Evolutionary conservation across 2,329 filamentous ascomycete species (phyloP), one percentile per base, ranked within the genome.

Genomic region (Aschersonia sp.): DNA sequence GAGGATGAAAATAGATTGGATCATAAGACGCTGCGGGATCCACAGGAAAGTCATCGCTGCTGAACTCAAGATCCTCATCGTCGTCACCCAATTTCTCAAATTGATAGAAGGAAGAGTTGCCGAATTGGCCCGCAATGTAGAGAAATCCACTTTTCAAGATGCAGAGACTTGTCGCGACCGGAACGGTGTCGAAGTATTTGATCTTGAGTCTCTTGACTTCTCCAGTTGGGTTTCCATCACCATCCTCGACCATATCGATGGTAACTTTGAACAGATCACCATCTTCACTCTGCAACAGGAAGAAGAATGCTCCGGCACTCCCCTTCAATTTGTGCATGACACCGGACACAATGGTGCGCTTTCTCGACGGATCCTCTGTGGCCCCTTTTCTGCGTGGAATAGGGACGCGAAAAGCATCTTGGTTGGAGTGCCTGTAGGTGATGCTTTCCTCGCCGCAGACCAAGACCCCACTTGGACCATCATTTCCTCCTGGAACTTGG

Each of bases 251-350:
- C 81, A 96, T 90, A 53, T 96, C 88, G 51, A 98, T 81, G 0
- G 84, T 96, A 45, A 97, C 77, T 63, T 97, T 97, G 75, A 98
- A 97, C 6, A 98, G 72, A 63, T 98, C 94, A n/a, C 92, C 92
- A 62, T 98, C 94, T 49, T 98, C 92, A 0, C 86, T 88, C 62
- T 99, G 92, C 1, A 98, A 69, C 3, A 99, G 76, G 62, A 97
- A 95, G 71, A 98, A 99, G 68, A 98, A 98, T 2, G 89, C 88
- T 31, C 88, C 88, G 5, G 73, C 74, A 50, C 73, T 81, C 51
- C 79, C 79, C 58, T 92, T 90, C 62, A 96, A 82, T 63, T 94
- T 94, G 68, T 98, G 92, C 81, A 97, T 90, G n/a, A 95, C 88
- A 45, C 92, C 92, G 3, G 86, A 78, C 2, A 90, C 81, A 50